Evolutionary conservation across 768 basidiomycete species (phyloP).

Genomic region (Calocera cornea): DNA sequence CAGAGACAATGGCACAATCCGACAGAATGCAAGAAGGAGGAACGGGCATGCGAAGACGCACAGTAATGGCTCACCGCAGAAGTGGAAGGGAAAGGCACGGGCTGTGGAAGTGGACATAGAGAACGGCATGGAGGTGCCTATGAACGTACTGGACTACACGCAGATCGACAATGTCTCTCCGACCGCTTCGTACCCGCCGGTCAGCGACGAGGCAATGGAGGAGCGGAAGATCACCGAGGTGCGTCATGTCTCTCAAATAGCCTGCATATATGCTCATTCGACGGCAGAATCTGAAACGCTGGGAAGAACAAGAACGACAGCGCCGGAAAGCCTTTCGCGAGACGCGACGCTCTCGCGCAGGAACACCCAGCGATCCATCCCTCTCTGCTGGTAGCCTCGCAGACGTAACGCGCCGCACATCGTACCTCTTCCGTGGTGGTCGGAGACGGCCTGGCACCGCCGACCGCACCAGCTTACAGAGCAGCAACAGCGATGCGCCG

Average conservation of each 20-base stretch:
- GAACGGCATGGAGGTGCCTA: neutral
- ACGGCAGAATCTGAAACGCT: conserved; percentile 53
- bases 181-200: conserved; percentile 43
- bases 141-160: neutral
- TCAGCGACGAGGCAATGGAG: conserved; percentile 50
- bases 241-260: conserved; percentile 17
- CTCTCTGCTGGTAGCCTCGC: neutral
- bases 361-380: neutral
- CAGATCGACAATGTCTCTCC: neutral
- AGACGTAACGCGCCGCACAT: neutral
- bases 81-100: neutral
- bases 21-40: neutral
- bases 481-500: neutral
- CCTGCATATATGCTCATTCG: conserved; percentile 6
- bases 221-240: conserved; percentile 63
- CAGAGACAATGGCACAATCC: neutral
- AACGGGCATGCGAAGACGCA: neutral
- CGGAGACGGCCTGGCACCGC: neutral
- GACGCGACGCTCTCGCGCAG: conserved; percentile 22
- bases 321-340: conserved; percentile 61
- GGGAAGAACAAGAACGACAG: conserved; percentile 66
- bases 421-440: neutral
- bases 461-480: neutral
- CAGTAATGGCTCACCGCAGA: neutral
- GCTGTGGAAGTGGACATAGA: neutral